Conservation (phyloP, 192 early-diverging fungal genomes). For the Linnemannia zychae region DNA sequence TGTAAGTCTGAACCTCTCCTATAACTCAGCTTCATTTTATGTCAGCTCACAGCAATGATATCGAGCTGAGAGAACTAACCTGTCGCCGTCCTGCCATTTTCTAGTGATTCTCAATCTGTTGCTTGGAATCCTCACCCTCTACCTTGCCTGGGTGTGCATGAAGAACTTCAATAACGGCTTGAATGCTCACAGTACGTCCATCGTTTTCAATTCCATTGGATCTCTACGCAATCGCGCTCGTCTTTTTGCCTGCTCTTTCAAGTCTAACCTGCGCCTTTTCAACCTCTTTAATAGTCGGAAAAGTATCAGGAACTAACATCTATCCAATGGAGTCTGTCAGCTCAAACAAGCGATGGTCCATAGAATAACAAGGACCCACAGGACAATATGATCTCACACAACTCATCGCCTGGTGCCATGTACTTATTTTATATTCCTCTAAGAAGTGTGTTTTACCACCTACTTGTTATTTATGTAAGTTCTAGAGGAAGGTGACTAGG, state of each 20-base stretch:
- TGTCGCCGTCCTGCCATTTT: background rate
- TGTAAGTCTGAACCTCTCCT: slow-evolving; percentile 50
- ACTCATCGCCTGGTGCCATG: background rate
- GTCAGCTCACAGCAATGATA: background rate
- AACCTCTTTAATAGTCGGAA: slow-evolving; percentile 28
- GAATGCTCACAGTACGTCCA: slow-evolving; percentile 72
- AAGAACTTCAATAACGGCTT: slow-evolving; percentile 81
- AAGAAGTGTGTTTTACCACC: too few species aligned
- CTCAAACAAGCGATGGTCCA: slow-evolving; percentile 48
- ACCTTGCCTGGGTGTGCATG: slow-evolving; percentile 66
- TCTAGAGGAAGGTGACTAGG: too few species aligned
- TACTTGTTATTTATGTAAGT: too few species aligned
- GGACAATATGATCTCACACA: background rate
- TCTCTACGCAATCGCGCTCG: too few species aligned
- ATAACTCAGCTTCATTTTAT: background rate
- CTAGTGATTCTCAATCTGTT: slow-evolving; percentile 63
- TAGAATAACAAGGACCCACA: slow-evolving; percentile 26
- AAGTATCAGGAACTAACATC: slow-evolving; percentile 54
- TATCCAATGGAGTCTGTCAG: slow-evolving; percentile 53
- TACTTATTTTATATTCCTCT: too few species aligned
- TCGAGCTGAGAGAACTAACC: background rate
- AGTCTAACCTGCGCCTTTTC: background rate
- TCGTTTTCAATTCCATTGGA: background rate
- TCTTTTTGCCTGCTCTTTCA: background rate
- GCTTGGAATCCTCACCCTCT: slow-evolving; percentile 57